These are phyloP conservation scores for Collybia sordida DNA, from an alignment of 768 basidiomycete genomes.

Conservation along the genomic window DNA sequence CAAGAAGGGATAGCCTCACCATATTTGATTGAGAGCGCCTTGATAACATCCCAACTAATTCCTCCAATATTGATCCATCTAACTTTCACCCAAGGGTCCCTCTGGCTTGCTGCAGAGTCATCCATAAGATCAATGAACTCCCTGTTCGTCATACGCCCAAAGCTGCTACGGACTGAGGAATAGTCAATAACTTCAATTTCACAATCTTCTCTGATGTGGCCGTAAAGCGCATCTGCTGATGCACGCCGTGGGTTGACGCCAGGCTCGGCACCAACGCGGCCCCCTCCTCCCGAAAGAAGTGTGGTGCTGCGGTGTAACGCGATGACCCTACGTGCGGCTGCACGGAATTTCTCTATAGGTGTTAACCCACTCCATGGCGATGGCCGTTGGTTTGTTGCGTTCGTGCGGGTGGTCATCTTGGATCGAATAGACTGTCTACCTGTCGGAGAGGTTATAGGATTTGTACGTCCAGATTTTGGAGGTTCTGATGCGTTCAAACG, in stretches of 20 bases:
- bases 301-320: constrained; percentile 56
- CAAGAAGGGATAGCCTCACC: constrained; percentile 34
- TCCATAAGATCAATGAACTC: constrained; percentile 61
- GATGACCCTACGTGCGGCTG: constrained; percentile 61
- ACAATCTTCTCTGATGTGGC: constrained; percentile 59
- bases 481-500: constrained; percentile 3
- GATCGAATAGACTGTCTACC: not conserved
- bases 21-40: constrained; percentile 63
- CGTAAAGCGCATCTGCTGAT: constrained; percentile 54
- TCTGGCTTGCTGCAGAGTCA: constrained; percentile 39
- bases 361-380: constrained; percentile 15
- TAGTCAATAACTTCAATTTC: constrained; percentile 70
- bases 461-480: not conserved
- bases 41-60: constrained; percentile 71
- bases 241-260: constrained; percentile 67
- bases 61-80: constrained; percentile 77
- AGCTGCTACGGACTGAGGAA: constrained; percentile 52
- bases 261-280: constrained; percentile 63
- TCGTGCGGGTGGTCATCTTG: not conserved
- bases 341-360: constrained; percentile 53
- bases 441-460: constrained; percentile 5
- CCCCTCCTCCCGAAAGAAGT: constrained; percentile 27
- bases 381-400: constrained; percentile 4
- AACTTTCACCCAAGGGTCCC: constrained; percentile 64
- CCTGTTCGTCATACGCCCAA: constrained; percentile 55